Percentiles rank a stretch among this genome's conserved stretches.
These are phyloP conservation scores for Inga leiocalycina DNA, from an alignment of 306 rosid species.

Conservation along the genomic window DNA sequence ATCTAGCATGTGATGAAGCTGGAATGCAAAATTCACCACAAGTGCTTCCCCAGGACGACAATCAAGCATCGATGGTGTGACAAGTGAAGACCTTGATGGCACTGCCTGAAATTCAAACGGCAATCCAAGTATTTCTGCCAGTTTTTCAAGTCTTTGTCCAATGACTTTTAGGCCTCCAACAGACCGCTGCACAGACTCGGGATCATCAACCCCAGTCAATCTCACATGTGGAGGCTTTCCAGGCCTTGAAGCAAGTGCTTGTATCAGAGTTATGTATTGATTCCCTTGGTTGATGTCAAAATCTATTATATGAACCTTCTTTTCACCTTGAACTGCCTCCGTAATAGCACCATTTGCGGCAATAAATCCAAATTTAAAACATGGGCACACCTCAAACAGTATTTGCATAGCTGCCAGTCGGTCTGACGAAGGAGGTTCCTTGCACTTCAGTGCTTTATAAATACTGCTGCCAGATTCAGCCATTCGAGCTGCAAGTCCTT, in stretches of 20 bases:
- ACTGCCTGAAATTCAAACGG: conserved; percentile 83
- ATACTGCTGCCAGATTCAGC: conserved; percentile 76
- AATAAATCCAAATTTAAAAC: conserved; percentile 89
- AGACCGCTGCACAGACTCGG: conserved; percentile 86
- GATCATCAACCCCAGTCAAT: conserved; percentile 90
- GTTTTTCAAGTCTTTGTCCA: conserved; percentile 85
- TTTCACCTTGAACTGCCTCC: conserved; percentile 76
- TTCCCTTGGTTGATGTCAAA: conserved; percentile 94
- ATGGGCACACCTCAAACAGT: conserved; percentile 93
- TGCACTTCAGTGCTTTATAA: conserved; percentile 84
- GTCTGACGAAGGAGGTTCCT: conserved; percentile 91
- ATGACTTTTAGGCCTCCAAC: conserved; percentile 84
- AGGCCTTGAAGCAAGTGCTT: conserved; percentile 61
- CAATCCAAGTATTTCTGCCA: conserved; percentile 68
- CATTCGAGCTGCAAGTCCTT: conserved; percentile 93
- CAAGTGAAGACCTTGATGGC: conserved; percentile 65
- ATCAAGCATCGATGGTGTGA: conserved; percentile 72
- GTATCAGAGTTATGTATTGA: conserved; percentile 81
- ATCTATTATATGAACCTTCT: conserved; percentile 75
- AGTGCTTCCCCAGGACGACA: conserved; percentile 83
- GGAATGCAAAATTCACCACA: conserved; percentile 84
- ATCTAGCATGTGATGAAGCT: conserved; percentile 99
- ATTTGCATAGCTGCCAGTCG: conserved; percentile 98
- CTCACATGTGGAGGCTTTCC: conserved; percentile 68
- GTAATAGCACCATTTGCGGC: conserved; percentile 87